These are phyloP conservation scores for Calycina marina DNA, from an alignment of 2,329 filamentous ascomycete species.

Conservation along the genomic window DNA sequence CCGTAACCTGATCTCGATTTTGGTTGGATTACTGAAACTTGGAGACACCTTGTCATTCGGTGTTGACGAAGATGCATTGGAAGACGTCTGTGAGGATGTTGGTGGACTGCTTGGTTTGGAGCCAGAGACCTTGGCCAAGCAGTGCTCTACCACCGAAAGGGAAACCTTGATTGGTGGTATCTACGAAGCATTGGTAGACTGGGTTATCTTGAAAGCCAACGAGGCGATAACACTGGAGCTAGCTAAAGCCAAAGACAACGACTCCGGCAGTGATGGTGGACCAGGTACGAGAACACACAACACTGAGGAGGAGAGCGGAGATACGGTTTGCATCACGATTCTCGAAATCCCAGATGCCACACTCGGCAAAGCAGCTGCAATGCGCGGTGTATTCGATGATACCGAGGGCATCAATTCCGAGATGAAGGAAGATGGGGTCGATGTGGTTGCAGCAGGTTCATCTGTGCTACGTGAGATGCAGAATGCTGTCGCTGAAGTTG, in stretches of 20 bases:
- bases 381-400: slow-evolving; percentile 89
- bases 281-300: slow-evolving; percentile 47
- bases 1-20: slow-evolving; percentile 68
- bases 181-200: slow-evolving; percentile 90
- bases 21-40: slow-evolving; percentile 79
- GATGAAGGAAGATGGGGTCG: slow-evolving; percentile 90
- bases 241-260: slow-evolving; percentile 46
- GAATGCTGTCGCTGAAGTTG: slow-evolving; percentile 61
- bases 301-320: slow-evolving; percentile 55
- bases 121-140: slow-evolving; percentile 62
- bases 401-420: slow-evolving; percentile 85
- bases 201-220: slow-evolving; percentile 84
- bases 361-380: slow-evolving; percentile 74
- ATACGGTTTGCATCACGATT: slow-evolving; percentile 80
- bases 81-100: slow-evolving; percentile 82
- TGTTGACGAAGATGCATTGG: slow-evolving; percentile 70
- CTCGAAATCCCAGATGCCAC: slow-evolving; percentile 70
- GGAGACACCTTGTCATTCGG: slow-evolving; percentile 80
- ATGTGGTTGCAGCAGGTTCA: slow-evolving; percentile 57
- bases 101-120: slow-evolving; percentile 75
- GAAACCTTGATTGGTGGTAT: slow-evolving; percentile 70
- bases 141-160: slow-evolving; percentile 75
- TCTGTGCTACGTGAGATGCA: slow-evolving; percentile 82
- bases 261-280: slow-evolving; percentile 51
- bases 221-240: slow-evolving; percentile 68